phyloP scores from a whole-genome alignment of 139 green algal species.

The Coccomyxa sp. region DNA sequence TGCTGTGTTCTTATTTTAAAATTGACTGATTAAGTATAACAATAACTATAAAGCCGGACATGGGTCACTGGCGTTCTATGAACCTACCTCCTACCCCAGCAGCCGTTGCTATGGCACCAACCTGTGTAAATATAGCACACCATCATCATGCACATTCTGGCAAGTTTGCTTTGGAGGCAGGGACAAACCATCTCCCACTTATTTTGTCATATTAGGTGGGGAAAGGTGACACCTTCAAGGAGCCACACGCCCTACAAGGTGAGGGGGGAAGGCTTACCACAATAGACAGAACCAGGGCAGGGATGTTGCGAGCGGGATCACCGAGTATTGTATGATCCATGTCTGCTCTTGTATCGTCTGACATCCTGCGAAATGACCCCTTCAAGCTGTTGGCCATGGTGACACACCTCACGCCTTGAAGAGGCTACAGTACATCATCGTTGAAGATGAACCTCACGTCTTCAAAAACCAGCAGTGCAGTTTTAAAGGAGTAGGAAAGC shows the following conservation, averaged over 20 bases:
- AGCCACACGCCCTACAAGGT: background rate
- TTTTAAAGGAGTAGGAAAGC: too few species aligned
- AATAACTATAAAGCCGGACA: background rate
- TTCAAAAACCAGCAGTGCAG: too few species aligned
- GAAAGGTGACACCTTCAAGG: background rate
- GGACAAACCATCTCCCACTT: too few species aligned
- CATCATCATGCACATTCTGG: background rate
- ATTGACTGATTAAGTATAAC: too few species aligned
- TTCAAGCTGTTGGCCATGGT: background rate
- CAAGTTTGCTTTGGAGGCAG: background rate
- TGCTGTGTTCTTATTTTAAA: too few species aligned
- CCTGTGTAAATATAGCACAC: background rate
- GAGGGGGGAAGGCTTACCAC: background rate
- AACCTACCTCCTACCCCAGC: constrained; percentile 14
- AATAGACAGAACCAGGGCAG: background rate
- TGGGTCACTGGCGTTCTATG: background rate
- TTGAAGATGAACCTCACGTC: too few species aligned
- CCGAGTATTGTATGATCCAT: background rate
- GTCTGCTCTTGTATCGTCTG: background rate
- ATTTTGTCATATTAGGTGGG: background rate
- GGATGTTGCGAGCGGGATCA: background rate
- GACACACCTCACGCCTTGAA: background rate
- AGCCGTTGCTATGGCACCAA: constrained; percentile 18
- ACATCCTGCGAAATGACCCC: background rate
- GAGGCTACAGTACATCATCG: too few species aligned